phyloP scores from a whole-genome alignment of 2,329 filamentous ascomycete species.

The Pyricularia grisea region DNA sequence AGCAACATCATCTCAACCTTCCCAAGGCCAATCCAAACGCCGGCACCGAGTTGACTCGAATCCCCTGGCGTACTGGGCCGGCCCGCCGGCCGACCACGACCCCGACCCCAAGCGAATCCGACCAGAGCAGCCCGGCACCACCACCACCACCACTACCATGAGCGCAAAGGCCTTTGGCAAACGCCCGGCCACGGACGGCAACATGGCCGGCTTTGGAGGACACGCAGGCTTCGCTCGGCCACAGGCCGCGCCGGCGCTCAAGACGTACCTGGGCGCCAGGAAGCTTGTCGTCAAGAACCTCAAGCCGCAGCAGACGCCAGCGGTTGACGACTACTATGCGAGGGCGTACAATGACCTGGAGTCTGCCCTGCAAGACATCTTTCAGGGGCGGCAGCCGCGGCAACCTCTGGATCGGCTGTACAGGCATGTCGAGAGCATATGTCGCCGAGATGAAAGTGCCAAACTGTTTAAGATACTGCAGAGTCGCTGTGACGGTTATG shows the following conservation, averaged over 20 bases:
- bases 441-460: conserved; percentile 64
- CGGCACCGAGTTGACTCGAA: conserved; percentile 20
- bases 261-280: conserved; percentile 67
- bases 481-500: conserved; percentile 55
- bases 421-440: conserved; percentile 83
- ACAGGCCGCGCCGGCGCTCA: conserved; percentile 32
- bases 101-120: conserved; percentile 20
- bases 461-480: conserved; percentile 59
- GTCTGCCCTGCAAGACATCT: conserved; percentile 63
- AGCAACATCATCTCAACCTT: not conserved
- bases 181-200: conserved; percentile 16
- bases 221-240: conserved; percentile 7
- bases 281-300: conserved; percentile 94
- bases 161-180: conserved; percentile 24
- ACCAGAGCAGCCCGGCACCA: conserved; percentile 11
- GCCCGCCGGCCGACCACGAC: conserved; percentile 7
- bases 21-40: conserved; percentile 9
- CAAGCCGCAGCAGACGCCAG: conserved; percentile 42
- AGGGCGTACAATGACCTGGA: conserved; percentile 68
- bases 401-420: conserved; percentile 84
- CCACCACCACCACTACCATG: conserved; percentile 12
- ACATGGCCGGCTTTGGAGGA: conserved; percentile 24
- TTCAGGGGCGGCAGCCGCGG: conserved; percentile 52
- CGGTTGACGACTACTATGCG: conserved; percentile 69
- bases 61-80: conserved; percentile 5